Base-by-base conservation (phyloP, 495 filamentous ascomycete species). In the Xylaria scruposa region DNA sequence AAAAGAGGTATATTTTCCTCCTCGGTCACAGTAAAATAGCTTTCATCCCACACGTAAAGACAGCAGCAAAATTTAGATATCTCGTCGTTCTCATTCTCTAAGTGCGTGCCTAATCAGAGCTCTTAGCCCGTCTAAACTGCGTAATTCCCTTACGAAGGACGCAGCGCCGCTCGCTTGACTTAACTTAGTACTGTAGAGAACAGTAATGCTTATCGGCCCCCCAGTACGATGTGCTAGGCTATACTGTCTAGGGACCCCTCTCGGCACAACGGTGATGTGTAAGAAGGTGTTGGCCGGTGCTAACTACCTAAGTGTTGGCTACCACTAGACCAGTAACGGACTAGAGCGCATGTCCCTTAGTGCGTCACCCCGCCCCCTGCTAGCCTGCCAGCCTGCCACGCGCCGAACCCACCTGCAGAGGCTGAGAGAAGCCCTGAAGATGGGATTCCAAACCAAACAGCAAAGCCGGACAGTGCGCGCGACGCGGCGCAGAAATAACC, bases 161-260 rank as follows among this genome's bases (percentile, higher is more conserved):
- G 67, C 67, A 68, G 66, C 13, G 33, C 21, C 13, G 36, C 54
- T 59, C 40, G 51, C 54, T 58, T 33, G 56, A 51, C 49, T 47
- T 47, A 51, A 40, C 31, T 58, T 42, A 13, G 59, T 49, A 38
- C 36, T 36, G 6, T 8, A 61, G 13, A 49, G 67, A 47, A 70
- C 67, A 61, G 67, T 68, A 68, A 58, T 68, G 67, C 65, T 68
- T 68, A 68, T 47, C 38, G 67, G n/a, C 36, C 44, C 66, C 53
- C 49, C 49, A 58, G 65, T 31, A 63, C 21, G 19, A 17, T 4
- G 58, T 38, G 19, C 21, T 59, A 38, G 33, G 56, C 26, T 33
- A 15, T 60, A 38, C 60, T 44, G 36, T 24, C 60, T 10, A 38
- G 24, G 60, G 38, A 4, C 60, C 60, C 60, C 60, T 63, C 60